A percentile compares a stretch with the other conserved stretches of the same genome.
These are phyloP conservation scores for Dipteronia sinensis DNA, from an alignment of 345 rosid genomes.

Conservation along the genomic window DNA sequence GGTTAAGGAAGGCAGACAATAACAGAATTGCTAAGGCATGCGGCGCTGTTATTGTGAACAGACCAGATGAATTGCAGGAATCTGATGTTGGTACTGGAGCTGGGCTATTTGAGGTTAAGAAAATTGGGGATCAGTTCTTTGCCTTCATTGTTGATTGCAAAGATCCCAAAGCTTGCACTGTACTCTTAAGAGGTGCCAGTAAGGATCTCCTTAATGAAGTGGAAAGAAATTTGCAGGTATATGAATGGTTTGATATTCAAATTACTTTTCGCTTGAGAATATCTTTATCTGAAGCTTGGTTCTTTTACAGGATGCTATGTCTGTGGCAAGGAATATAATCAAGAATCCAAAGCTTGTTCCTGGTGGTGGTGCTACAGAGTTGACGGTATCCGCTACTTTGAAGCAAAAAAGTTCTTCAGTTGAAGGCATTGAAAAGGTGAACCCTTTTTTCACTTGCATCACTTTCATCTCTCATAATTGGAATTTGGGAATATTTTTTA, in stretches of 20 bases:
- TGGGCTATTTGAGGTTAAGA: conserved; percentile 91
- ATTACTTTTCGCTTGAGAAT: background rate
- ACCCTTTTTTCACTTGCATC: background rate
- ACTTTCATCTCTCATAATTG: background rate
- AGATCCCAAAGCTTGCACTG: conserved; percentile 94
- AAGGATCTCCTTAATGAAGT: conserved; percentile 98
- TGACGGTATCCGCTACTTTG: conserved; percentile 88
- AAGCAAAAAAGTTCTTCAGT: conserved; percentile 91
- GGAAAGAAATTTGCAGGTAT: conserved; percentile 94
- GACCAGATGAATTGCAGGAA: conserved; percentile 95
- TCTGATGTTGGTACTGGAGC: conserved; percentile 97
- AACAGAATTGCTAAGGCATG: conserved; percentile 96
- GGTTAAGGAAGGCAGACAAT: conserved; percentile 89
- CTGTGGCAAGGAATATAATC: conserved; percentile 93
- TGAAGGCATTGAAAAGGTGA: conserved; percentile 92
- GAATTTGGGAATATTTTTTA: background rate
- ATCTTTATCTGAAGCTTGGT: conserved; percentile 18
- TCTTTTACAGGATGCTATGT: conserved; percentile 84
- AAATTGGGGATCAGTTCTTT: conserved; percentile 95
- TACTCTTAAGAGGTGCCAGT: conserved; percentile 95
- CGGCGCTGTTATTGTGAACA: conserved; percentile 93
- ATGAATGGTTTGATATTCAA: conserved; percentile 9
- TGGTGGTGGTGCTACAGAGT: conserved; percentile 94
- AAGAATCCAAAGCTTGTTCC: conserved; percentile 95
- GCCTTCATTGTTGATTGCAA: conserved; percentile 86